Evolutionary conservation across 2,329 filamentous ascomycete genomes (phyloP), one percentile per base, ranked within the genome.

Genomic region (Scedosporium boydii): DNA sequence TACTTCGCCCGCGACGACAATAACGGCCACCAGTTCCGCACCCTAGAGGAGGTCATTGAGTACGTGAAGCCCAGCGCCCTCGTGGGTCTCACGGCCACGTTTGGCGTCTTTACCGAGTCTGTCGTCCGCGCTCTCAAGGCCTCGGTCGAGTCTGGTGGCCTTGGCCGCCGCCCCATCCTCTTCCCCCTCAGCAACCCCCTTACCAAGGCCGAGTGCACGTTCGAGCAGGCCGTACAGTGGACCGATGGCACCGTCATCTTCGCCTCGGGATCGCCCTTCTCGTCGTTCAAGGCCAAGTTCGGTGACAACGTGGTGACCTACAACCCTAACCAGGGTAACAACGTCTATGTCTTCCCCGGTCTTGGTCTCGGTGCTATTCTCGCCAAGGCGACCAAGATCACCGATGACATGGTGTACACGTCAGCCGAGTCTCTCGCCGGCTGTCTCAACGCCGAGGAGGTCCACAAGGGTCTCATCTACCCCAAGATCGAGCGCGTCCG

Each of bases 121-220:
- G 88, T 96, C 64, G 82, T 99, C 64, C 85, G 87, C 65, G 83
- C 83, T n/a, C 78, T 87, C 65, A 87, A 87, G 77, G 78, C 79
- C 4, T 86, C 83, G 1, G 84, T 87, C 41, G 84, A 87, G 66
- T 77, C 81, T 44, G 82, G 83, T 59, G 85, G 85, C 59, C 72
- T 85, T 67, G 92, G 92, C 75, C 85, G 92, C 66, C 82, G 86
- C 66, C 93, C 95, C 65, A 93, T 96, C 71, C 88, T 97, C 70
- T 98, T 99, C 86, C 93, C 93, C 62, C 87, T 99, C 53, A 96
- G 91, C 76, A 98, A 99, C 80, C 95, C 95, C 59, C 87, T 93
- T 60, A 93, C 89, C 77, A 97, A 98, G 81, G 96, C 93, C 7
- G 95, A 99, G 79, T 98, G 95, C 80, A 63, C 91, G 16, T 98